Percentiles rank a stretch among this genome's conserved stretches.
Evolutionary conservation across 2,329 filamentous ascomycete species (phyloP).

Genomic region (Epichloe gansuensis): DNA sequence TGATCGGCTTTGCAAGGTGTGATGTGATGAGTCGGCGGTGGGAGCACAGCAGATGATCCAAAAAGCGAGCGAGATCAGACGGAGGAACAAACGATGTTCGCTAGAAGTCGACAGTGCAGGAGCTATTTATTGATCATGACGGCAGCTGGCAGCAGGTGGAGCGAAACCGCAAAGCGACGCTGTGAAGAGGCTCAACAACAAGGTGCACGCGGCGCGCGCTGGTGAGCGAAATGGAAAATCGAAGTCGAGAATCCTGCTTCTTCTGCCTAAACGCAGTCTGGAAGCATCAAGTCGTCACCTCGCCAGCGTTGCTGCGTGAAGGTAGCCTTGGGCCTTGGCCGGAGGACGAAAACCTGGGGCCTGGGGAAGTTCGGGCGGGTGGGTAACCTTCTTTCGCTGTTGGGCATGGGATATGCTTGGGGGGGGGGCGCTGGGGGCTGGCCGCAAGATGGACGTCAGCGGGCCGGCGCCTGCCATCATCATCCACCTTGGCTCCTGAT

Average conservation of each 20-base stretch:
- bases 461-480: neutral
- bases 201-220: no score
- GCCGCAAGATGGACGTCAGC: neutral
- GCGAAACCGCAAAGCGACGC: no score
- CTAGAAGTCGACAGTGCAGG: neutral
- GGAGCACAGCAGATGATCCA: constrained; percentile 1
- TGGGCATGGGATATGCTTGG: no score
- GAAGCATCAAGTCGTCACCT: neutral
- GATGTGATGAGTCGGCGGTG: neutral
- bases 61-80: neutral
- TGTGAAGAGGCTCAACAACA: neutral
- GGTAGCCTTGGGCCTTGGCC: neutral
- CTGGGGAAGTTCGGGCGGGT: neutral
- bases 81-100: neutral
- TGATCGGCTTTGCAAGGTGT: neutral
- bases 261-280: no score
- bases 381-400: no score
- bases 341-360: neutral
- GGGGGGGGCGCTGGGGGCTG: no score
- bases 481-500: neutral
- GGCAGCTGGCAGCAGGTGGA: neutral
- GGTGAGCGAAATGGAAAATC: no score
- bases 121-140: neutral
- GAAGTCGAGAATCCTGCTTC: no score
- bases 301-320: neutral